Conservation (phyloP, 2,329 filamentous ascomycete species). For the Geosmithia flava region DNA sequence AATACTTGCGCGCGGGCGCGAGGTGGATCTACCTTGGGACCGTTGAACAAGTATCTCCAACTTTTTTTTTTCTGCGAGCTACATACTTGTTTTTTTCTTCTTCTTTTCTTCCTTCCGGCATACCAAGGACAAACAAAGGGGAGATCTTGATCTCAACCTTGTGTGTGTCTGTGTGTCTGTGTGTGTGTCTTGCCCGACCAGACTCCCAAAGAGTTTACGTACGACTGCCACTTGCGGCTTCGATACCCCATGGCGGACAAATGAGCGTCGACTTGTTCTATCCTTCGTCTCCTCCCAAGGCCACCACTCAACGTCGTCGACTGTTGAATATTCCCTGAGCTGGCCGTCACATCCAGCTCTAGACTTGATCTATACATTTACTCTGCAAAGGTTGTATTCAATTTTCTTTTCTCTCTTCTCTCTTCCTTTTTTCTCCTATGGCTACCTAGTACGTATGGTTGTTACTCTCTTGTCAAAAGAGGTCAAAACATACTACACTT, state of each 20-base stretch:
- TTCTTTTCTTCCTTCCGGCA: too few relatives aligned
- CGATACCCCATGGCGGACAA: conserved; percentile 21
- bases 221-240: conserved; percentile 12
- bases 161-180: too few relatives aligned
- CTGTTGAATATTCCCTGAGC: conserved; percentile 22
- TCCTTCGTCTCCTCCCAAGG: conserved; percentile 25
- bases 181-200: background rate
- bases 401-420: conserved; percentile 3
- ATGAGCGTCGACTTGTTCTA: conserved; percentile 29
- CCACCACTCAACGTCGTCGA: conserved; percentile 25
- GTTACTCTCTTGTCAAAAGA: background rate
- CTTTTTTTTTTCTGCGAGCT: too few relatives aligned
- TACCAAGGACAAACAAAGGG: too few relatives aligned
- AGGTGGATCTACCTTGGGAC: too few relatives aligned
- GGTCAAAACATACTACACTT: background rate
- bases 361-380: conserved; percentile 10
- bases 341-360: conserved; percentile 35
- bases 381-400: conserved; percentile 19
- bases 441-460: background rate
- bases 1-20: too few relatives aligned
- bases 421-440: background rate
- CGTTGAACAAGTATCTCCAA: too few relatives aligned
- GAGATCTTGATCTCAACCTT: too few relatives aligned
- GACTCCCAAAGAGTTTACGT: background rate
- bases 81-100: too few relatives aligned